Conservation (phyloP, 345 rosid genomes). For the Syzygium grande region DNA sequence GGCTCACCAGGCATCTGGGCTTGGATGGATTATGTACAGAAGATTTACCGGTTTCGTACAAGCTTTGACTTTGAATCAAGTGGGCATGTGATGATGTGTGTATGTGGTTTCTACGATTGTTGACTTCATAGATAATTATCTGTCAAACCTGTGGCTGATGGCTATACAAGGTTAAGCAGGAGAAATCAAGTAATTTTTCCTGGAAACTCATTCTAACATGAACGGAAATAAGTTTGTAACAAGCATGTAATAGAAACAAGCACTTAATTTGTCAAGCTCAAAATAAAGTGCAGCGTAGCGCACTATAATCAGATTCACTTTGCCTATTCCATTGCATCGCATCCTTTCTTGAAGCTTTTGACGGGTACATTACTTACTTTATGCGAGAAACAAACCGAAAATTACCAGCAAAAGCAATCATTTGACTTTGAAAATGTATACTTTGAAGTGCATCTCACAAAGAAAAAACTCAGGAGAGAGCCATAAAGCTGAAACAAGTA, state of each 20-base stretch:
- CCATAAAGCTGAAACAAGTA: not conserved
- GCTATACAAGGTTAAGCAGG: slow-evolving; percentile 23
- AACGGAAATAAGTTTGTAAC: not conserved
- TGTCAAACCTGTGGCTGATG: slow-evolving; percentile 72
- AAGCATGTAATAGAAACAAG: not conserved
- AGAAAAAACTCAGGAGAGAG: not conserved
- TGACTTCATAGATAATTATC: slow-evolving; percentile 28
- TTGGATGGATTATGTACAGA: not conserved
- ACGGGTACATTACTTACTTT: not conserved
- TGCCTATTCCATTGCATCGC: not conserved
- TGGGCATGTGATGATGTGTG: not conserved
- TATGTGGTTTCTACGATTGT: not conserved
- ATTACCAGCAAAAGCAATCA: not conserved
- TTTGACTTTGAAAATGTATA: not conserved
- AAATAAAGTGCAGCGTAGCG: no score
- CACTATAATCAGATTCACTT: not conserved
- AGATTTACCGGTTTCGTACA: not conserved
- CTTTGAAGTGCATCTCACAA: not conserved
- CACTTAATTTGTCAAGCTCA: not conserved
- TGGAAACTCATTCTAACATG: not conserved
- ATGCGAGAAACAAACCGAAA: not conserved
- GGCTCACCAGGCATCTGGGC: slow-evolving; percentile 21
- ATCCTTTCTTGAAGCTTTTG: not conserved
- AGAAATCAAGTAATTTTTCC: not conserved
- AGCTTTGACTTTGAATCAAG: not conserved